Conservation (phyloP, 2,329 filamentous ascomycete genomes). For the Stemphylium vesicarium region DNA sequence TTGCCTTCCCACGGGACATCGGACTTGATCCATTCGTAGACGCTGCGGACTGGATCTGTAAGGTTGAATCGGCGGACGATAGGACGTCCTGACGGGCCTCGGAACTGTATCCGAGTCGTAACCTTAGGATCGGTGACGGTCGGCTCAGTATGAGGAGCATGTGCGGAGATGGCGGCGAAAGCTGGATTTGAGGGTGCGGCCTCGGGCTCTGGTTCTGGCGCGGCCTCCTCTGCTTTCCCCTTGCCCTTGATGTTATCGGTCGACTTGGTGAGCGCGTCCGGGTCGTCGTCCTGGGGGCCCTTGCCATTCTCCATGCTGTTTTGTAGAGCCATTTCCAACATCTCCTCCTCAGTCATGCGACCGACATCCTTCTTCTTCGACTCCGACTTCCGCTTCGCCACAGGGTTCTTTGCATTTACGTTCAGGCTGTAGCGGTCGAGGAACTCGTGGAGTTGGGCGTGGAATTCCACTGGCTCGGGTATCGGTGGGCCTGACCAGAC, state of each 20-base stretch:
- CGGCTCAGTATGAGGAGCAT: slow-evolving; percentile 79
- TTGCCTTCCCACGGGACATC: slow-evolving; percentile 79
- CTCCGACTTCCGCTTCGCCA: slow-evolving; percentile 78
- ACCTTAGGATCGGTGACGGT: slow-evolving; percentile 67
- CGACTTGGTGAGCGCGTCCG: slow-evolving; percentile 83
- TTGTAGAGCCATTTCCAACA: slow-evolving; percentile 91
- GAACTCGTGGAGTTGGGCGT: slow-evolving; percentile 92
- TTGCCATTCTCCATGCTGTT: slow-evolving; percentile 75
- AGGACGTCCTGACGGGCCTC: slow-evolving; percentile 72
- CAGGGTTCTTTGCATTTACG: slow-evolving; percentile 88
- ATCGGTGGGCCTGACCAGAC: slow-evolving; percentile 88
- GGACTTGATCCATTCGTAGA: slow-evolving; percentile 97
- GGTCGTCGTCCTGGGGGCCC: slow-evolving; percentile 71
- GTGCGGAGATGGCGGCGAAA: slow-evolving; percentile 75
- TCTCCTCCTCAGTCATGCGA: slow-evolving; percentile 95
- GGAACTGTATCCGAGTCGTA: slow-evolving; percentile 89
- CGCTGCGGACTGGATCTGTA: slow-evolving; percentile 75
- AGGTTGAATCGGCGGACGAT: slow-evolving; percentile 86
- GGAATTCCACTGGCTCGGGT: slow-evolving; percentile 77
- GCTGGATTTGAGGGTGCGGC: slow-evolving; percentile 43
- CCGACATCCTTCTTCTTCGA: slow-evolving; percentile 76
- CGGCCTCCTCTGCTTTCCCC: slow-evolving; percentile 31
- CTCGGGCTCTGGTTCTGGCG: slow-evolving; percentile 23
- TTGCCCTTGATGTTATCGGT: slow-evolving; percentile 62
- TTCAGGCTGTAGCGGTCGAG: slow-evolving; percentile 95